phyloP scores from a whole-genome alignment of 2,329 filamentous ascomycete species.

The Meredithiella fracta region DNA sequence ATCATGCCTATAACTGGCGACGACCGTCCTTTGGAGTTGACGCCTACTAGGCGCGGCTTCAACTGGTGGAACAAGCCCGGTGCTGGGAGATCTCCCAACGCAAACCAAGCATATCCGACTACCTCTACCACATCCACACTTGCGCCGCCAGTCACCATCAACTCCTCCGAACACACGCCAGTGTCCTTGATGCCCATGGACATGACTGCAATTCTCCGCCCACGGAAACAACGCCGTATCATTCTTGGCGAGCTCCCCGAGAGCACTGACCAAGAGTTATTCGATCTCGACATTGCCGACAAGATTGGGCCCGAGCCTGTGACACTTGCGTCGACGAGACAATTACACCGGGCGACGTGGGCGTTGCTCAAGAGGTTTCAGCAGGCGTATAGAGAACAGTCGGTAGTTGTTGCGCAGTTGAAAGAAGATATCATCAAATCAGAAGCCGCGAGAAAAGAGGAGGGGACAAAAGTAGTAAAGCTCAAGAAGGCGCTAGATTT shows the following conservation, averaged over 20 bases:
- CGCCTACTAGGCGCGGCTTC: conserved; percentile 7
- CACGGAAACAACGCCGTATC: neutral
- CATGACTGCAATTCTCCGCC: conserved; percentile 23
- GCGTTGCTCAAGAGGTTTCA: conserved; percentile 41
- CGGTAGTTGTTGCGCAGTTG: conserved; percentile 33
- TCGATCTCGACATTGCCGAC: conserved; percentile 37
- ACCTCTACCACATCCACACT: neutral
- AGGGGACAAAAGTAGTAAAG: conserved; percentile 33
- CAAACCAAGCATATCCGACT: neutral
- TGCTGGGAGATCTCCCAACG: conserved; percentile 4
- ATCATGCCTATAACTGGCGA: conserved; percentile 11
- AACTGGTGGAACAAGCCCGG: conserved; percentile 10
- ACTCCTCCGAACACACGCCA: neutral
- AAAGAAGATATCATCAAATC: conserved; percentile 39
- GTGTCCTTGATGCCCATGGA: conserved; percentile 32
- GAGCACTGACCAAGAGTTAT: conserved; percentile 34
- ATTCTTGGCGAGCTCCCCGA: conserved; percentile 2
- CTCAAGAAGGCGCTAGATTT: conserved; percentile 44
- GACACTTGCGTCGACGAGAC: conserved; percentile 11
- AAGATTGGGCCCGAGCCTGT: conserved; percentile 26
- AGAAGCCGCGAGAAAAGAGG: conserved; percentile 34
- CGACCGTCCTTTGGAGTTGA: conserved; percentile 10
- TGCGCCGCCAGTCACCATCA: conserved; percentile 19
- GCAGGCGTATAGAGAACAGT: conserved; percentile 38
- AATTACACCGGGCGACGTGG: conserved; percentile 28